Evolutionary conservation across 345 rosid genomes (phyloP), one percentile per base, ranked within the genome.

Genomic region (Bruguiera gymnorhiza): DNA sequence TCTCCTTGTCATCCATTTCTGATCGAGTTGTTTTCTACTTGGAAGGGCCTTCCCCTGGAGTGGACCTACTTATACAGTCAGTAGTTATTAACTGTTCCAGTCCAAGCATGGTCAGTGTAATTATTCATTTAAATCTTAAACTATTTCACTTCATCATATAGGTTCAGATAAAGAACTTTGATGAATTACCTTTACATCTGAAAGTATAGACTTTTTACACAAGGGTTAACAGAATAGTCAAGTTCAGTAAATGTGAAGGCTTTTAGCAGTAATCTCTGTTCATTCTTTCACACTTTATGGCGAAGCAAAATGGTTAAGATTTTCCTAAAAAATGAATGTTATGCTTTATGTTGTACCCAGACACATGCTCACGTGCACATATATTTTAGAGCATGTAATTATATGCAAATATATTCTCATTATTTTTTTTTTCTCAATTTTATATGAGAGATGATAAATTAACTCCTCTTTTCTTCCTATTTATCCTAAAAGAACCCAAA

Each of bases 11-110:
- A 67, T 76, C 86, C 61, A 71, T 80, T 73, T 92, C 92, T 65
- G 86, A 84, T 63, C 81, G 85, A 32, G 88, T 79, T 67, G 75
- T 95, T 16, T 92, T 95, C 74, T 95, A 87, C 80, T 69, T 95
- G 67, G 99, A 95, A 85, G 99, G 99, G 59, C 97, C 97, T 56
- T 78, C 93, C 69, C 88, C 97, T 70, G 97, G 97, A 27, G 70
- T 87, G 26, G 95, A 95, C 76, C 76, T 95, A 37, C 88, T 88
- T 62, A 78, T 95, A 63, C 77, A 83, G 75, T 92, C 96, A 1
- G 97, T 88, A 64, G 77, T 71, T 65, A 86, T 92, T 60, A 74
- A 82, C 56, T 83, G 86, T 76, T 66, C 86, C 67, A 76, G 70
- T 75, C 82, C 78, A 46, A 67, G 68, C 72, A 77, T 70, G 21